phyloP scores from a whole-genome alignment of 306 rosid genomes.

The Carpinus viminea region DNA sequence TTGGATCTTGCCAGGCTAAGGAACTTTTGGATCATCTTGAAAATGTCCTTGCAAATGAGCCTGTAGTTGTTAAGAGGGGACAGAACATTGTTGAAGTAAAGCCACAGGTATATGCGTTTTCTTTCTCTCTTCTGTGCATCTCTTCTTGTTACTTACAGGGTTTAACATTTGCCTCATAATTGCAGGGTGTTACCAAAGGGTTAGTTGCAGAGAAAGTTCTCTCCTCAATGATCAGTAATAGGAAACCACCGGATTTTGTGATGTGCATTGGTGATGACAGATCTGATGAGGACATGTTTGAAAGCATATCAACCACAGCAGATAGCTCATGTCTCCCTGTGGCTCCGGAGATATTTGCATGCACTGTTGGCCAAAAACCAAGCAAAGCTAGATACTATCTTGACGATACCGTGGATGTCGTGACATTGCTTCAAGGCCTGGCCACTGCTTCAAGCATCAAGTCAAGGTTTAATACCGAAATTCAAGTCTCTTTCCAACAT shows the following conservation, averaged over 20 bases:
- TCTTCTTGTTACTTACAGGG: constrained; percentile 15
- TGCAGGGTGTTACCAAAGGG: constrained; percentile 74
- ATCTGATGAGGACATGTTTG: constrained; percentile 89
- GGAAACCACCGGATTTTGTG: constrained; percentile 62
- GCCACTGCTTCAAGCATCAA: constrained; percentile 37
- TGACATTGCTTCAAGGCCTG: constrained; percentile 57
- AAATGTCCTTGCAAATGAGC: constrained; percentile 63
- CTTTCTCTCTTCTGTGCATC: constrained; percentile 5
- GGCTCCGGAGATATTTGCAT: constrained; percentile 66
- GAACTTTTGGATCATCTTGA: constrained; percentile 69
- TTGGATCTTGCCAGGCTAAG: constrained; percentile 68
- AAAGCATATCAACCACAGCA: constrained; percentile 57
- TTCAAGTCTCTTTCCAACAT: constrained; percentile 40
- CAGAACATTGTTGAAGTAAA: constrained; percentile 68
- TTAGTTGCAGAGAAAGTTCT: constrained; percentile 61
- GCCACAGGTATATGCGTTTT: constrained; percentile 51
- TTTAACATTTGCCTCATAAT: constrained; percentile 13
- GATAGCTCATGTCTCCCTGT: constrained; percentile 34
- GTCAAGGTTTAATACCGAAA: constrained; percentile 30
- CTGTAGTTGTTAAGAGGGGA: constrained; percentile 61
- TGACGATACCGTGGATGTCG: constrained; percentile 58
- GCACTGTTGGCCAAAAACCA: constrained; percentile 85
- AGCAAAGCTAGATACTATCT: constrained; percentile 88
- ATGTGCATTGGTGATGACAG: constrained; percentile 83
- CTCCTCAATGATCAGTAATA: constrained; percentile 42